These are phyloP conservation scores for Babesia sp. DNA, from an alignment of 169 alveolate species.

Conservation along the genomic window DNA sequence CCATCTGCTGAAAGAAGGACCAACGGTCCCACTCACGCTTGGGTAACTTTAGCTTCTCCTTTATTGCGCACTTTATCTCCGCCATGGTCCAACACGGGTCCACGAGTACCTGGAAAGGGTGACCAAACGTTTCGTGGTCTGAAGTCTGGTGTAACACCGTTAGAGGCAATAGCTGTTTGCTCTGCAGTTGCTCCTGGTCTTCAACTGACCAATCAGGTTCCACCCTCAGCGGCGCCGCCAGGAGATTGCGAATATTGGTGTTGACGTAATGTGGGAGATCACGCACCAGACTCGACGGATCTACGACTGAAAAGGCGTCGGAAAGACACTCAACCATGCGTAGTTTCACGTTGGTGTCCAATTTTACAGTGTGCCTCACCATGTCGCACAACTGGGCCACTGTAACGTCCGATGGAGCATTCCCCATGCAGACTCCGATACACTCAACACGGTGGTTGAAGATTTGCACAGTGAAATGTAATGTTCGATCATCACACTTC, in stretches of 20 bases:
- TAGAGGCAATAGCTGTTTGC: conserved; percentile 13
- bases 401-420: conserved; percentile 25
- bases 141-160: conserved; percentile 68
- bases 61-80: conserved; percentile 54
- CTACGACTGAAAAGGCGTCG: conserved; percentile 27
- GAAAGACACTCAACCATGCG: conserved; percentile 37
- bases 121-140: conserved; percentile 66
- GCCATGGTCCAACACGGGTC: conserved; percentile 54
- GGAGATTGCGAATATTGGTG: conserved; percentile 55
- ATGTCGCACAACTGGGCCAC: conserved; percentile 45
- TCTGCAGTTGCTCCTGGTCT: conserved; percentile 55
- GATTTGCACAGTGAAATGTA: conserved; percentile 47
- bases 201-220: conserved; percentile 77
- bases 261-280: conserved; percentile 59
- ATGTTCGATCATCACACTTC: conserved; percentile 10
- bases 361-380: not conserved
- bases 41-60: conserved; percentile 44
- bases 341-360: not conserved
- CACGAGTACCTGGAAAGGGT: conserved; percentile 62
- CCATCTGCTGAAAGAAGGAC: conserved; percentile 65
- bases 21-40: conserved; percentile 70
- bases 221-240: conserved; percentile 74
- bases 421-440: conserved; percentile 50
- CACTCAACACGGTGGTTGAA: conserved; percentile 55
- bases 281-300: conserved; percentile 10